Evolutionary conservation across 129 eudicot genomes (phyloP).

Genomic region (Rutidosis leptorrhynchoides): DNA sequence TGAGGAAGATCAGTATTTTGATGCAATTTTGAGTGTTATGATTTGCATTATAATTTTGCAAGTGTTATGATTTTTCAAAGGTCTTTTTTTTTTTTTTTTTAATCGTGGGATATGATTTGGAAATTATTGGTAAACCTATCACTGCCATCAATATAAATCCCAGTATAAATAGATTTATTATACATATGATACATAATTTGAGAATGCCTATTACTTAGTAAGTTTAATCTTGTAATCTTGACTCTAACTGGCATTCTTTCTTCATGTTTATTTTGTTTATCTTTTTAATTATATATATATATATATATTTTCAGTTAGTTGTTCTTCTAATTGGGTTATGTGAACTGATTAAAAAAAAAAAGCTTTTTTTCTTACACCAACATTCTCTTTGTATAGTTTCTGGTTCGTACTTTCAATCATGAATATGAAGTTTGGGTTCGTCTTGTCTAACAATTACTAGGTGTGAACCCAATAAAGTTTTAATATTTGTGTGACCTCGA

Average conservation of each 20-base stretch:
- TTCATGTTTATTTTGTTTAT: not conserved
- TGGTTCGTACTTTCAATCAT: no score
- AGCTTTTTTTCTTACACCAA: no score
- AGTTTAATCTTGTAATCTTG: slow-evolving; percentile 14
- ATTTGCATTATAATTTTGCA: slow-evolving; percentile 21
- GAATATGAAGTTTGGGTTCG: no score
- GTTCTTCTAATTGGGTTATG: no score
- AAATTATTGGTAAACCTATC: slow-evolving; percentile 7
- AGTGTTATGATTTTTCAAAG: slow-evolving; percentile 18
- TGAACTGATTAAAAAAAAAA: no score
- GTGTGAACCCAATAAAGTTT: no score
- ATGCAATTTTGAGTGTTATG: slow-evolving; percentile 34
- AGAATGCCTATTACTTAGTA: not conserved
- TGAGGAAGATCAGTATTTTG: slow-evolving; percentile 31
- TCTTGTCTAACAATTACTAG: no score
- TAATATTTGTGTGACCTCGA: no score
- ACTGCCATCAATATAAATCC: slow-evolving; percentile 4
- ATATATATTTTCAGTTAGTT: no score
- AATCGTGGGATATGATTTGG: slow-evolving; percentile 14
- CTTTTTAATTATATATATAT: no score
- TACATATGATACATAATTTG: not conserved
- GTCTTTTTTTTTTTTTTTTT: no score
- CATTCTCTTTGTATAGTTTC: no score
- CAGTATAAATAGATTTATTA: slow-evolving; percentile 9
- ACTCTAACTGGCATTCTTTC: not conserved